phyloP scores from a whole-genome alignment of 2,329 filamentous ascomycete species.

The Cladosporium sphaerospermum region DNA sequence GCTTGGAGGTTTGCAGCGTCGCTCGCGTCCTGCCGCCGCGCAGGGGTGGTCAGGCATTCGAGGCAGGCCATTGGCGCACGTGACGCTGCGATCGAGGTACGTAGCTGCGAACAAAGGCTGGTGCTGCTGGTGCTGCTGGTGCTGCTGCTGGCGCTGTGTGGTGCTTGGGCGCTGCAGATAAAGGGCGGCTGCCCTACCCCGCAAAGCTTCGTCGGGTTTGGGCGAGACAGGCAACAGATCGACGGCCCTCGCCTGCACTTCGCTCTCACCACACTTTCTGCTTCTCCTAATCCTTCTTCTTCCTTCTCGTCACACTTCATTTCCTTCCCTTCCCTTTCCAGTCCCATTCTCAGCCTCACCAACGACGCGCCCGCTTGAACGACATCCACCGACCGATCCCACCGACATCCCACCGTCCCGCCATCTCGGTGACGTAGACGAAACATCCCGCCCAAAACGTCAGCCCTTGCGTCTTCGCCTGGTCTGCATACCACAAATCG shows the following conservation, averaged over 20 bases:
- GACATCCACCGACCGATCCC: neutral
- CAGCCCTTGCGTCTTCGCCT: conserved; percentile 5
- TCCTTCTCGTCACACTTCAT: neutral
- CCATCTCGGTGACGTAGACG: conserved; percentile 8
- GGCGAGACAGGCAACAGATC: conserved; percentile 6
- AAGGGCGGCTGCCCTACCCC: neutral
- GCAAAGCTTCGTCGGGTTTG: conserved; percentile 2
- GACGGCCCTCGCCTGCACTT: conserved; percentile 1
- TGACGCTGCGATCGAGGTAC: neutral
- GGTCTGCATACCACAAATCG: neutral
- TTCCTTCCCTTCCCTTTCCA: neutral
- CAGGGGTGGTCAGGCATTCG: conserved; percentile 3
- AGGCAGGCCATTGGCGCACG: neutral
- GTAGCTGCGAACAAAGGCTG: neutral
- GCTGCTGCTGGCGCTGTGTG: neutral
- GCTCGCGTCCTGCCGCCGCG: conserved; percentile 1
- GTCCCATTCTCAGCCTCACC: neutral
- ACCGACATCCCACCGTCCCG: neutral
- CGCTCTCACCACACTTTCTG: neutral
- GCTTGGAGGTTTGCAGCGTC: too few species aligned
- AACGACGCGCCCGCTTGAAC: neutral
- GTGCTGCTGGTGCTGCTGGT: neutral
- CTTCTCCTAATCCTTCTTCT: neutral
- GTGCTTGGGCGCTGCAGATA: conserved; percentile 2
- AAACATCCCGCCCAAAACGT: neutral